Conservation (phyloP, 805 yeast species). For the Metschnikowia santaceciliae region DNA sequence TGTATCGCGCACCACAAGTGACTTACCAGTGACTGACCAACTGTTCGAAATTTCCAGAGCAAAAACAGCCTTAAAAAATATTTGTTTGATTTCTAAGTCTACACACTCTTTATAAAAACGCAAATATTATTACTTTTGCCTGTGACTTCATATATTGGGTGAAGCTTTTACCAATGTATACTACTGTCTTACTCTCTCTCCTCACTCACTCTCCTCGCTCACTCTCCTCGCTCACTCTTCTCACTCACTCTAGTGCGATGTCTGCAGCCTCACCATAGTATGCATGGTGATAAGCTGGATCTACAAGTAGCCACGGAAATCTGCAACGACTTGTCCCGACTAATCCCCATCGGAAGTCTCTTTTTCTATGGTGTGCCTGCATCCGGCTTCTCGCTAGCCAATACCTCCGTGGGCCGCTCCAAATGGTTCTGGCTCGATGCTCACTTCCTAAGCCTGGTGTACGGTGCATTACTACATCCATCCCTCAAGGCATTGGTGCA, state of each 20-base stretch:
- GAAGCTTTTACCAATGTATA: too few relatives aligned
- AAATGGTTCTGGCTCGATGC: constrained; percentile 59
- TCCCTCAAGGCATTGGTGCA: constrained; percentile 39
- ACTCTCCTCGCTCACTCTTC: neutral
- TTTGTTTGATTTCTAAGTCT: too few relatives aligned
- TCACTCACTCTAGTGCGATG: neutral
- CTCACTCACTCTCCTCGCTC: neutral
- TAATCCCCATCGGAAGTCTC: constrained; percentile 49
- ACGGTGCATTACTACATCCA: constrained; percentile 13
- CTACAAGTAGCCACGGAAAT: constrained; percentile 15
- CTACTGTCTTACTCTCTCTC: too few relatives aligned
- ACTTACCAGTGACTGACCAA: too few relatives aligned
- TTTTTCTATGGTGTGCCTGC: constrained; percentile 42
- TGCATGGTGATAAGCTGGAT: constrained; percentile 1
- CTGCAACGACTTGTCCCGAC: constrained; percentile 37
- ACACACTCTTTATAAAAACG: too few relatives aligned
- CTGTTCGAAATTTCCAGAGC: too few relatives aligned
- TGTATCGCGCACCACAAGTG: too few relatives aligned
- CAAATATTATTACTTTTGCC: too few relatives aligned
- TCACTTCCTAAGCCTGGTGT: constrained; percentile 26
- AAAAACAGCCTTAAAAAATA: too few relatives aligned
- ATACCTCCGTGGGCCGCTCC: constrained; percentile 24
- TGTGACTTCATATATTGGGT: too few relatives aligned
- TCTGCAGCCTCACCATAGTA: neutral
- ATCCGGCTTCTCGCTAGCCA: constrained; percentile 29